Evolutionary conservation across 257 asterid species (phyloP), one percentile per base, ranked within the genome.

Genomic region (Gentiana dahurica): DNA sequence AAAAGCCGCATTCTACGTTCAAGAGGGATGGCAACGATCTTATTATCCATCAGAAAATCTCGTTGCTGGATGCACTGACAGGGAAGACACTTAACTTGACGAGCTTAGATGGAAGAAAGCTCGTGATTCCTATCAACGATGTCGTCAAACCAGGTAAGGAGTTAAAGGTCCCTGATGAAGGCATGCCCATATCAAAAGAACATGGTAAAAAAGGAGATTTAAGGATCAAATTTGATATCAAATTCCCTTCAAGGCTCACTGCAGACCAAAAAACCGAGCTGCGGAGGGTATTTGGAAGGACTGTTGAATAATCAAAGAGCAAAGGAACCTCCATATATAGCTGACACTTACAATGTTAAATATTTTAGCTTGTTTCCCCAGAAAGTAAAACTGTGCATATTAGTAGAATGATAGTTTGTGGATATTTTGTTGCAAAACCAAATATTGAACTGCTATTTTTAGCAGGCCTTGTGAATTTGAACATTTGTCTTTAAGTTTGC

Each of bases 11-110:
- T 24, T 58, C 82, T 4, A 12, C 63, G 54, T 90, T 78, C 67
- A 84, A 63, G 70, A 82, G 96, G 75, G 94, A 87, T 12, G 96
- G 95, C 8, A 90, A 87, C 49, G 97, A 90, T 62, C 82, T 90
- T 36, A 51, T 87, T 39, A 57, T 76, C 57, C 59, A 74, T 62
- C 88, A 84, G 70, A 84, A 49, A 61, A 81, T 90, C 6, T 82
- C 94, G 51, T 72, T 90, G 41, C 64, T 90, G 41, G 94, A 84
- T 36, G 98, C 98, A 48, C 98, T 90, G 55, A 82, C 96, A 0
- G 95, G 97, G 51, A 90, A 77, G 73, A 80, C 71, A 36, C 80
- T 90, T 72, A 73, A 47, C 76, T 65, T 82, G 52, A 68, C 79
- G 12, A 73, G 87, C 61, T 73, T 90, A 75, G 96, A 87, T 47